Evolutionary conservation across 768 basidiomycete species (phyloP).

Genomic region (Boletus bicolor): DNA sequence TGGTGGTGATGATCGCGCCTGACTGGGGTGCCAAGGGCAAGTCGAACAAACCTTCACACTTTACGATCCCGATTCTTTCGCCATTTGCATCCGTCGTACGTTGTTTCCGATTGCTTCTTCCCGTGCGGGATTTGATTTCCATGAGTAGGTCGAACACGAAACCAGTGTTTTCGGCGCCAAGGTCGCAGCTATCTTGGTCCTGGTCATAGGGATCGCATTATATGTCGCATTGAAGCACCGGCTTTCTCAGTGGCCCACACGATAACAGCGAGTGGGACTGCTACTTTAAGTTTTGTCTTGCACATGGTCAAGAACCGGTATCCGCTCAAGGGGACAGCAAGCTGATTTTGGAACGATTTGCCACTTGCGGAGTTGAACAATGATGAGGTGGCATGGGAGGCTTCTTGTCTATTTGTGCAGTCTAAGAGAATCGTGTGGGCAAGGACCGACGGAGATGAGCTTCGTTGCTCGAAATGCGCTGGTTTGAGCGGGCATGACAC

Average conservation of each 20-base stretch:
- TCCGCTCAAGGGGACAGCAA: background rate
- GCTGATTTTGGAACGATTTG: constrained; percentile 7
- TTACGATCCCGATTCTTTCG: constrained; percentile 75
- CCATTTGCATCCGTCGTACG: constrained; percentile 74
- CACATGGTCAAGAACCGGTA: background rate
- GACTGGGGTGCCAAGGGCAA: constrained; percentile 9
- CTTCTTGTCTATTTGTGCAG: background rate
- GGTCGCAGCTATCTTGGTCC: constrained; percentile 38
- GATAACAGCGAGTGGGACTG: background rate
- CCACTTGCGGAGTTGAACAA: constrained; percentile 1
- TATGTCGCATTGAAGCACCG: constrained; percentile 47
- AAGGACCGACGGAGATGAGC: constrained; percentile 9
- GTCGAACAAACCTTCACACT: constrained; percentile 45
- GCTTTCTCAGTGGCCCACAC: constrained; percentile 19
- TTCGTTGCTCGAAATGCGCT: background rate
- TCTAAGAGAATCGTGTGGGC: background rate
- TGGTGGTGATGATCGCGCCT: constrained; percentile 19
- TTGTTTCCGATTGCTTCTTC: background rate
- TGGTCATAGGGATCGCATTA: constrained; percentile 39
- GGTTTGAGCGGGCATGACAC: background rate
- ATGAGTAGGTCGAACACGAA: constrained; percentile 67
- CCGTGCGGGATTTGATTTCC: constrained; percentile 1
- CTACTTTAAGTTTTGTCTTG: background rate
- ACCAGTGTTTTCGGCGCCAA: constrained; percentile 57
- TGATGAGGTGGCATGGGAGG: constrained; percentile 8